Base-by-base conservation (phyloP, 495 filamentous ascomycete genomes). In the Aspergillus cavernicola region DNA sequence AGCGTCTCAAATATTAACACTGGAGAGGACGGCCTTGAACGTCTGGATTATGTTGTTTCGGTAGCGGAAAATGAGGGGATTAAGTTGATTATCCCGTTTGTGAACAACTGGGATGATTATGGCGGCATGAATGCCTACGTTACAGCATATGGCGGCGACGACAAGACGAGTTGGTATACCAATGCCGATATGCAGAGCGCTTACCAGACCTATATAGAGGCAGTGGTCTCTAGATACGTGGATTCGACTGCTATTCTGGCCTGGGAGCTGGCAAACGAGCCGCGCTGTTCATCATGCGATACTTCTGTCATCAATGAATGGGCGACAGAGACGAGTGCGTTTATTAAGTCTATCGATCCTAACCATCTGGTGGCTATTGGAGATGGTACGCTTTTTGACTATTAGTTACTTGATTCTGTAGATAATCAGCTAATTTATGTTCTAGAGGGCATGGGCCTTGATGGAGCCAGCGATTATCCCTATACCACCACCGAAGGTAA, bases 181-280 rank as follows among this genome's bases (percentile, higher is more conserved):
- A 70, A 81, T 52, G 48, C 64, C 2, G 53, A 57, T 23, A 78
- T 78, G 9, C 84, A 89, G 60, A 63, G 67, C 5, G 74, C 79
- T 20, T 90, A 86, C 67, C 74, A 77, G 35, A 72, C 64, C 8
- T 89, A 87, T 69, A 77, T 88, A 61, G 62, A 76, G 33, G 71
- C 82, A 11, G 75, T 88, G 8, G 73, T 90, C 0, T 66, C 63
- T 20, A 78, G 84, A 7, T 88, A 87, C 63, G 66, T 57, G 16
- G 69, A 63, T 36, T 80, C 77, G 2, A 49, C 73, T 0, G 80
- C 85, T 2, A 72, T 88, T 52, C 83, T 89, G 58, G 79, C 83
- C 0, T 89, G 86, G 86, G 84, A 88, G 58, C 70, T 88, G 8
- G 78, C 72, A 13, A 89, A 89, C 62, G 86, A 88, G 68, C 80